These are phyloP conservation scores for Aspergillus nidulans DNA, from an alignment of 495 filamentous ascomycete species.

Conservation along the genomic window DNA sequence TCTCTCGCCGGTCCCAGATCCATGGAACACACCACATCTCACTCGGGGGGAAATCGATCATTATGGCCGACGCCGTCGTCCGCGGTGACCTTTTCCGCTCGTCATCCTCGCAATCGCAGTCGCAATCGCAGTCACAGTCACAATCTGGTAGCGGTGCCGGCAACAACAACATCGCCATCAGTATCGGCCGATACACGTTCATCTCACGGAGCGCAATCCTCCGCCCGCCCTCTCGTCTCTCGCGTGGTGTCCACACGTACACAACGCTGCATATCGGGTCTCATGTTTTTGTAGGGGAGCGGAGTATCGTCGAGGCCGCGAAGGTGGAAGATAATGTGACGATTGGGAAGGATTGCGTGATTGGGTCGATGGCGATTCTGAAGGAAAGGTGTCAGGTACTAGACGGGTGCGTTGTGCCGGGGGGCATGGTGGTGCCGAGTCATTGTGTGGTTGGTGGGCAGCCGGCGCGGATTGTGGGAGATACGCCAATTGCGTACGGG, in stretches of 20 bases:
- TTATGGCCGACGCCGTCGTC: constrained; percentile 86
- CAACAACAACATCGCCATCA: constrained; percentile 55
- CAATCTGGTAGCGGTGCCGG: no score
- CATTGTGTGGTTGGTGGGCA: constrained; percentile 80
- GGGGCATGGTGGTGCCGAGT: constrained; percentile 86
- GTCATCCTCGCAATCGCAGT: constrained; percentile 26
- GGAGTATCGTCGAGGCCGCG: constrained; percentile 71
- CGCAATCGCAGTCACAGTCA: constrained; percentile 20
- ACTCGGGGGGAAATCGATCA: constrained; percentile 91
- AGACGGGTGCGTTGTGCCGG: constrained; percentile 74
- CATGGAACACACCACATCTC: constrained; percentile 96
- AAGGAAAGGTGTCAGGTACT: constrained; percentile 86
- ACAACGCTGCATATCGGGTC: constrained; percentile 87
- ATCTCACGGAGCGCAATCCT: constrained; percentile 69
- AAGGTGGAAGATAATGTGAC: constrained; percentile 76
- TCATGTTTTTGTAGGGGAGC: constrained; percentile 80
- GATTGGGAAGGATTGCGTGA: constrained; percentile 66
- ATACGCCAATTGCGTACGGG: constrained; percentile 77
- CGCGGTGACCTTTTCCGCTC: constrained; percentile 77
- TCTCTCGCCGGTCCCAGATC: constrained; percentile 83
- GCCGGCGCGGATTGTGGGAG: constrained; percentile 77
- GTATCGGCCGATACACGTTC: constrained; percentile 84
- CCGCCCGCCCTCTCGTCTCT: constrained; percentile 70
- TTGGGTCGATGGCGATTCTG: constrained; percentile 83
- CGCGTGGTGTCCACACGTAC: constrained; percentile 55